Percentiles rank a stretch among this genome's conserved stretches.
These are phyloP conservation scores for Nicotiana obtusifolia DNA, from an alignment of 257 asterid species.

Conservation along the genomic window DNA sequence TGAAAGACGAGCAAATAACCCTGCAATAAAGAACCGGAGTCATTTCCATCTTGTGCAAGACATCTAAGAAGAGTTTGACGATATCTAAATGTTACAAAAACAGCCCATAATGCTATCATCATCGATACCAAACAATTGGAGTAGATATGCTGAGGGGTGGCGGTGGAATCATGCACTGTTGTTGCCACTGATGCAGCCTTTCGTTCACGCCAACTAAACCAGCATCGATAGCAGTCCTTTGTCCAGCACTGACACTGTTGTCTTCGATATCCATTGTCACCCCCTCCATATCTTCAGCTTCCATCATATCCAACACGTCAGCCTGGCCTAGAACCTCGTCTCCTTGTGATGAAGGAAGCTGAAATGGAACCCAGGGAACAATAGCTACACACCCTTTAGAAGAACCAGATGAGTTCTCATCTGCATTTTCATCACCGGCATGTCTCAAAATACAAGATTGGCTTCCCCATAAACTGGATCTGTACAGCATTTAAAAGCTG, in stretches of 20 bases:
- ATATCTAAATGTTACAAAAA: too few species aligned
- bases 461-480: constrained; percentile 37
- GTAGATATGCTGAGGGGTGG: constrained; percentile 41
- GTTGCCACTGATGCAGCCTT: constrained; percentile 62
- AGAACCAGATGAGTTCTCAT: constrained; percentile 12
- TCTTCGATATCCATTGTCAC: constrained; percentile 57
- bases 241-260: constrained; percentile 17
- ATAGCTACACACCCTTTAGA: constrained; percentile 44
- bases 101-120: not conserved
- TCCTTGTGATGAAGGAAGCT: constrained; percentile 21
- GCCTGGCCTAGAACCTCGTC: constrained; percentile 11
- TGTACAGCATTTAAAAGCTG: constrained; percentile 20
- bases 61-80: too few species aligned
- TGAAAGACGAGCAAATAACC: too few species aligned
- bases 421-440: constrained; percentile 11
- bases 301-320: constrained; percentile 51
- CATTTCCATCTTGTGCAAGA: too few species aligned
- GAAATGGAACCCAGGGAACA: constrained; percentile 67
- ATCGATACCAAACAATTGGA: constrained; percentile 57
- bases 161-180: constrained; percentile 57
- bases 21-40: too few species aligned
- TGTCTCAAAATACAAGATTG: constrained; percentile 23
- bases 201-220: constrained; percentile 21
- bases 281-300: constrained; percentile 42
- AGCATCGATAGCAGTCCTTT: constrained; percentile 5